Conservation (phyloP, 139 green algal genomes). For the Zygnema cylindricum region DNA sequence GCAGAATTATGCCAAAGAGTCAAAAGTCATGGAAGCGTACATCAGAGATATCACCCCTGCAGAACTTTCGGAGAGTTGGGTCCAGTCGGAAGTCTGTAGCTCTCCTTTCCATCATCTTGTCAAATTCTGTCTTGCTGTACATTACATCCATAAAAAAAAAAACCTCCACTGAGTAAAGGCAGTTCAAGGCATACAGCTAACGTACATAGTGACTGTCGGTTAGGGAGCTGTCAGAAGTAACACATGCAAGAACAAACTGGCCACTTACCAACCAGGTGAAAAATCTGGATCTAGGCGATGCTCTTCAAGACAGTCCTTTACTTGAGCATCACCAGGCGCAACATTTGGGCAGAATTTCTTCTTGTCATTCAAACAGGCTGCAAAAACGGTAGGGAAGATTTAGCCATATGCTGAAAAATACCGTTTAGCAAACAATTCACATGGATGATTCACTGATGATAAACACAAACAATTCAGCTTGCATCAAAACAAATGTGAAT, state of each 20-base stretch:
- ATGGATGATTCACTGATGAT: no score
- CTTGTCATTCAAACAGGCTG: constrained; percentile 76
- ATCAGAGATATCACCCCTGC: constrained; percentile 66
- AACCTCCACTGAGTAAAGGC: not conserved
- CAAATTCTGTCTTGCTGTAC: constrained; percentile 64
- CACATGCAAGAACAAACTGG: no score
- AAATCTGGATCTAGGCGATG: constrained; percentile 55
- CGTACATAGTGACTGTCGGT: not conserved
- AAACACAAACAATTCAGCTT: no score
- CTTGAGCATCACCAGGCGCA: constrained; percentile 63
- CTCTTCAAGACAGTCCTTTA: constrained; percentile 71
- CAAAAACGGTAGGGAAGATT: no score
- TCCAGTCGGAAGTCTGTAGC: constrained; percentile 65
- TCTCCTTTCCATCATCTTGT: constrained; percentile 63
- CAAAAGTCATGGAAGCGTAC: not conserved
- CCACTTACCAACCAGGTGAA: constrained; percentile 29
- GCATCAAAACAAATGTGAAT: no score
- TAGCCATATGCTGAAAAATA: not conserved
- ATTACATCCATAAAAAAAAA: no score
- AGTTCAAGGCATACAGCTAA: not conserved
- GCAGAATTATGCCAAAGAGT: not conserved
- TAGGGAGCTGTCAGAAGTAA: not conserved
- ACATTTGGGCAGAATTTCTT: constrained; percentile 74
- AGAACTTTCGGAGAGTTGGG: constrained; percentile 40
- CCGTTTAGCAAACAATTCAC: no score